Conservation (phyloP, 192 early-diverging fungal species). For the Entophlyctis luteolus region DNA sequence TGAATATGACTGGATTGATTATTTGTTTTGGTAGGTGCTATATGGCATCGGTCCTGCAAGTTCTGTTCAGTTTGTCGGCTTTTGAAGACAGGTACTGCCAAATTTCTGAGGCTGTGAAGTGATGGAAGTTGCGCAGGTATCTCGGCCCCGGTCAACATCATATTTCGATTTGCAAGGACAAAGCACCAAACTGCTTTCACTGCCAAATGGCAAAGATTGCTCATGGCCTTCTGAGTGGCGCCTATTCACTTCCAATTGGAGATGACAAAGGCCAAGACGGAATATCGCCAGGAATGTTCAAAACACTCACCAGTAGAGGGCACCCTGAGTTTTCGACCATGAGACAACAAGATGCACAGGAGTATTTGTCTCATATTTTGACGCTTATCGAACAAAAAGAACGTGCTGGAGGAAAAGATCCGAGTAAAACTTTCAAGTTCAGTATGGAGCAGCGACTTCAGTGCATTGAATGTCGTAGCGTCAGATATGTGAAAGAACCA, state of each 20-base stretch:
- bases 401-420: slow-evolving; percentile 61
- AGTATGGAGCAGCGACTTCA: slow-evolving; percentile 77
- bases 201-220: slow-evolving; percentile 93
- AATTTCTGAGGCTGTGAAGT: too few species aligned
- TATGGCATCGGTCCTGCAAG: slow-evolving; percentile 91
- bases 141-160: slow-evolving; percentile 42
- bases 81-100: slow-evolving; percentile 73
- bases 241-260: background rate
- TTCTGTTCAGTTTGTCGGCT: slow-evolving; percentile 68
- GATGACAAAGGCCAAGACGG: slow-evolving; percentile 61
- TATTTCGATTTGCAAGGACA: slow-evolving; percentile 43
- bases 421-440: slow-evolving; percentile 78
- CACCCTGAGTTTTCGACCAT: slow-evolving; percentile 95
- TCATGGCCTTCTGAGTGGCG: slow-evolving; percentile 65
- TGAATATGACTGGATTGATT: background rate
- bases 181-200: slow-evolving; percentile 72
- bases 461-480: slow-evolving; percentile 77
- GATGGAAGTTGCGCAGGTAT: too few species aligned
- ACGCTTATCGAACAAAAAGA: slow-evolving; percentile 77
- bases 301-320: slow-evolving; percentile 76
- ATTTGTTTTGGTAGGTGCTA: slow-evolving; percentile 70
- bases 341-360: slow-evolving; percentile 97
- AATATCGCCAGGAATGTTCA: slow-evolving; percentile 88
- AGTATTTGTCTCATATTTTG: slow-evolving; percentile 80
- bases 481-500: slow-evolving; percentile 64